A percentile compares a stretch with the other conserved stretches of the same genome.
These are phyloP conservation scores for Penicillium lagena DNA, from an alignment of 495 filamentous ascomycete genomes.

Conservation along the genomic window DNA sequence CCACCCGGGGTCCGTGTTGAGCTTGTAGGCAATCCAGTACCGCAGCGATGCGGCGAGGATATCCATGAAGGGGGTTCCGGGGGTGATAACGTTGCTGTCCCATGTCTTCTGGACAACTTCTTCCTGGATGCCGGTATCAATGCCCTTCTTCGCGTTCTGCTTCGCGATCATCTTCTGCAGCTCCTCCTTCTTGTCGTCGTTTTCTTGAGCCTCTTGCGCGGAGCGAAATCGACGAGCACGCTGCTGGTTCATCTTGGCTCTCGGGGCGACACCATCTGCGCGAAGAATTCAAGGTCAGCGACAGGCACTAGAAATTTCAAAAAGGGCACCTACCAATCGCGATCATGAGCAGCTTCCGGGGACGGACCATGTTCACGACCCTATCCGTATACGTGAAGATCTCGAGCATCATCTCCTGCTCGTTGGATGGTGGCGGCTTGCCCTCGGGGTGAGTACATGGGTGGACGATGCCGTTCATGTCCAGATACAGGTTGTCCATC, in stretches of 20 bases:
- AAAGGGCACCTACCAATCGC: conserved; percentile 70
- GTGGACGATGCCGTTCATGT: conserved; percentile 99
- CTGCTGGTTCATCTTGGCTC: conserved; percentile 98
- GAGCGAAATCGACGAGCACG: conserved; percentile 86
- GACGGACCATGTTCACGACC: conserved; percentile 96
- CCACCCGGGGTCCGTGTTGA: conserved; percentile 96
- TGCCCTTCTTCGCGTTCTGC: conserved; percentile 54
- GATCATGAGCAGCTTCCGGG: conserved; percentile 93
- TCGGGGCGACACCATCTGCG: conserved; percentile 83
- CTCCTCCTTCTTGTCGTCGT: conserved; percentile 84
- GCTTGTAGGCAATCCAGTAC: conserved; percentile 95
- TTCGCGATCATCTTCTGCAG: conserved; percentile 70
- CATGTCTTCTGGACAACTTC: conserved; percentile 82
- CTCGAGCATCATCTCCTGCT: conserved; percentile 99
- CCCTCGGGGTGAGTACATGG: conserved; percentile 98
- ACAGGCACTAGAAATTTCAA: not conserved
- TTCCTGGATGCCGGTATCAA: conserved; percentile 53
- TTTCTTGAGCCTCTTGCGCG: conserved; percentile 88
- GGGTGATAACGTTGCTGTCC: conserved; percentile 95
- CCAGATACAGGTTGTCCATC: conserved; percentile 94
- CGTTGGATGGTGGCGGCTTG: conserved; percentile 78
- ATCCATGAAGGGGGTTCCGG: conserved; percentile 98
- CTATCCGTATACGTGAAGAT: conserved; percentile 96
- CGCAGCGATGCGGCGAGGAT: conserved; percentile 84
- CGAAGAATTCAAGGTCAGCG: conserved; percentile 2